Evolutionary conservation across 2,329 filamentous ascomycete species (phyloP).

Genomic region (Cladophialophora chaetospira): DNA sequence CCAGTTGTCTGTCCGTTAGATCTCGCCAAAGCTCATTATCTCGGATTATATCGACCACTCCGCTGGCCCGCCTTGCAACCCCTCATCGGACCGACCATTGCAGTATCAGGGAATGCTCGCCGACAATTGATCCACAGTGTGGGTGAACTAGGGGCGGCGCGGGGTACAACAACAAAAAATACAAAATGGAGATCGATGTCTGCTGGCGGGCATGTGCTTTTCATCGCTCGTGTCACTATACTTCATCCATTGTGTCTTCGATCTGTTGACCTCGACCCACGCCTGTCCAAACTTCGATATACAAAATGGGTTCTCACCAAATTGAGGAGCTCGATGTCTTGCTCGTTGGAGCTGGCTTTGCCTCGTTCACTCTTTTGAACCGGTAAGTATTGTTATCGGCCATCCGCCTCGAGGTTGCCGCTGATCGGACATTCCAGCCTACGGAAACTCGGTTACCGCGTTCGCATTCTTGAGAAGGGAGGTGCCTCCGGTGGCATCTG

Average conservation of each 20-base stretch:
- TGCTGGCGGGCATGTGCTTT: neutral
- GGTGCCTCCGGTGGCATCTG: slow-evolving; percentile 44
- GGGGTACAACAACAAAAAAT: slow-evolving; percentile 13
- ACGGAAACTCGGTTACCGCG: slow-evolving; percentile 52
- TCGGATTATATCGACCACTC: slow-evolving; percentile 5
- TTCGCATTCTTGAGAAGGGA: slow-evolving; percentile 56
- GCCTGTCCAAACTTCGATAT: neutral
- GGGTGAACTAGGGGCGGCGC: slow-evolving; percentile 5
- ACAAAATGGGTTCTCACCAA: slow-evolving; percentile 24
- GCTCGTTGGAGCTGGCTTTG: slow-evolving; percentile 38
- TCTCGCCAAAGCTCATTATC: neutral
- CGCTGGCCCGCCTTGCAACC: slow-evolving; percentile 23
- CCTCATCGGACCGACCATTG: slow-evolving; percentile 11
- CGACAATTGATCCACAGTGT: neutral
- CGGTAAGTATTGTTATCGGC: slow-evolving; percentile 9
- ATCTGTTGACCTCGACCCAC: neutral
- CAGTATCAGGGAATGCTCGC: neutral
- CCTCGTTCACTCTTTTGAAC: slow-evolving; percentile 55
- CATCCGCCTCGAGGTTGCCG: neutral
- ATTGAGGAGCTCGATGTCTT: slow-evolving; percentile 28
- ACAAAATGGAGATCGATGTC: neutral
- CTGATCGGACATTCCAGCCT: slow-evolving; percentile 39
- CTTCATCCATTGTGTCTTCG: neutral
- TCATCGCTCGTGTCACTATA: neutral
- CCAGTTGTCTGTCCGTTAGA: neutral